These are phyloP conservation scores for Pochonia chlamydosporia DNA, from an alignment of 2,329 filamentous ascomycete species.

Conservation along the genomic window DNA sequence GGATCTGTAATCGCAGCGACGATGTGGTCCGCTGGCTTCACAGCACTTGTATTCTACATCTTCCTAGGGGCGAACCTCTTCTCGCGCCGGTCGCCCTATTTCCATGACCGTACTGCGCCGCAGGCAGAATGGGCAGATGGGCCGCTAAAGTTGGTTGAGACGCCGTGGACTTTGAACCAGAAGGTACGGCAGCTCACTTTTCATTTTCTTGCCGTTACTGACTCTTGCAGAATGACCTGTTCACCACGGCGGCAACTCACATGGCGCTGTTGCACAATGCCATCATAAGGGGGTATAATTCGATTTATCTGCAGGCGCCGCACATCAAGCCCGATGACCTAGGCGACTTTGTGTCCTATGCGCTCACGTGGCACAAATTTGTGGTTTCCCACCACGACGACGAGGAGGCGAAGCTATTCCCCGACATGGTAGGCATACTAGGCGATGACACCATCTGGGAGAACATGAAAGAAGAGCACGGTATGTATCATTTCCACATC, in stretches of 20 bases:
- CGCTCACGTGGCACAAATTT: slow-evolving; percentile 52
- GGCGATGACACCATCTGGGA: slow-evolving; percentile 44
- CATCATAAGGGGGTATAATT: slow-evolving; percentile 59
- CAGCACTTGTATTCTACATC: neutral
- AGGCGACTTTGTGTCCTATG: slow-evolving; percentile 52
- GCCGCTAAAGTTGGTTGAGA: slow-evolving; percentile 48
- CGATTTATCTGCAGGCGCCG: slow-evolving; percentile 54
- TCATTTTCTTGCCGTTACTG: too few relatives aligned
- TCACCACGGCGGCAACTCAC: slow-evolving; percentile 53
- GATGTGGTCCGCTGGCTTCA: slow-evolving; percentile 5
- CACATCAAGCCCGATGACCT: slow-evolving; percentile 46
- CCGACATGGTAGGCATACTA: slow-evolving; percentile 46
- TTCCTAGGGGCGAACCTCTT: slow-evolving; percentile 24
- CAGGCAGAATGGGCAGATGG: slow-evolving; percentile 45
- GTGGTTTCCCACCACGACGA: slow-evolving; percentile 56
- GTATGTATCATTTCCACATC: slow-evolving; percentile 24
- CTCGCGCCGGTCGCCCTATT: slow-evolving; percentile 28
- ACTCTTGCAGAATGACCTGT: slow-evolving; percentile 49
- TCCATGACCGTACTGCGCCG: slow-evolving; percentile 21
- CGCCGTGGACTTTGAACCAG: slow-evolving; percentile 48
- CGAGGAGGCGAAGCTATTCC: slow-evolving; percentile 52
- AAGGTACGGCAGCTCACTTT: neutral
- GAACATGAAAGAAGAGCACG: slow-evolving; percentile 49
- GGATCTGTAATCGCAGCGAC: too few relatives aligned
- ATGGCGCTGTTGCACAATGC: slow-evolving; percentile 58